Base-by-base conservation (phyloP, 2,329 filamentous ascomycete genomes). In the Bipolaris zeicola region DNA sequence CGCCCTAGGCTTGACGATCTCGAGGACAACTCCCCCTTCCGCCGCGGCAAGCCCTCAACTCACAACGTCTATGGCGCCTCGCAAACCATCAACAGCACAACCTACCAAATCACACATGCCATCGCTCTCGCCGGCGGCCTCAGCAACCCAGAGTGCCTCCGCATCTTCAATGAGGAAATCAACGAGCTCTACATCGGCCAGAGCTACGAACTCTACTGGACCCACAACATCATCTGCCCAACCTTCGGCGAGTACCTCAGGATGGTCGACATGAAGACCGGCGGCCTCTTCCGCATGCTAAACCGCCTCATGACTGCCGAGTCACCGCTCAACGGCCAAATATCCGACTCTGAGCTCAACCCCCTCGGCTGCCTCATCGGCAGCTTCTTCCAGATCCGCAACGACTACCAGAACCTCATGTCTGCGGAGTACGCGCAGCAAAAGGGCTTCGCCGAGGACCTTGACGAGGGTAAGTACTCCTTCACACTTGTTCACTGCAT, bases 391-490 rank as follows among this genome's bases (percentile, higher is more conserved):
- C 91, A 95, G 77, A 92, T 95, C 76, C 86, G 89, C 64, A 90
- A 92, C 79, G 93, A 97, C 81, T 96, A 96, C 78, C 85, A 91
- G 75, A 97, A 97, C 75, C 85, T 97, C 18, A 68, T 67, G 51
- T 55, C 55, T 5, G 37, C 70, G 3, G 68, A 63, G 67, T 96
- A 96, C 80, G 88, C 87, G 41, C 81, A 89, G 63, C 92, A 94
- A 76, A 97, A 96, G 80, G 93, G 93, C 41, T 84, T 95, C 66
- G 95, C 90, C 75, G 93, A 97, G 78, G 93, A 97, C 75, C 78
- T 97, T 68, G 96, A 91, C 1, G 93, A 97, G 79, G 47, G 47
- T 1, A 50, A 50, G 16, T 20, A 28, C 6, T 20, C 16, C 3
- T 16, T 26, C 5, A 24, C 42, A 2, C 38, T 41, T 18, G 24